Evolutionary conservation across 768 basidiomycete species (phyloP).

Genomic region (Lactarius pseudohatsudake): DNA sequence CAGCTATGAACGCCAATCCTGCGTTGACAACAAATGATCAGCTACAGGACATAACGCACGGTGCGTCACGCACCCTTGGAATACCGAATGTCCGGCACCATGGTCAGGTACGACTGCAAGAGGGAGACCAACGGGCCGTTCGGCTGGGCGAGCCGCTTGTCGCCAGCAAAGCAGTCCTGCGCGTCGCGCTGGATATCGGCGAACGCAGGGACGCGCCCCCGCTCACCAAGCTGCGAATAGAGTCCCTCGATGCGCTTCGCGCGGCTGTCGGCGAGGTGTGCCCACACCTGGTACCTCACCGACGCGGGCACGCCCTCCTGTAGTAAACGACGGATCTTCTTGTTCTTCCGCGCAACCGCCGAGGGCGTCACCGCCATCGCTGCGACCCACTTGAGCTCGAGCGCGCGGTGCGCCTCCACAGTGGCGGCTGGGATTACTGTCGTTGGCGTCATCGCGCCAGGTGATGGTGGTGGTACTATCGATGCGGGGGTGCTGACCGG

Average conservation of each 20-base stretch:
- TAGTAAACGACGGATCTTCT: constrained; percentile 73
- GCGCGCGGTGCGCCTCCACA: constrained; percentile 64
- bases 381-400: constrained; percentile 76
- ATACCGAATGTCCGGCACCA: constrained; percentile 84
- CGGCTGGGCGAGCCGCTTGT: constrained; percentile 57
- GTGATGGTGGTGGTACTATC: background rate
- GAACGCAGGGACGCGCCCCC: constrained; percentile 51
- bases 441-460: constrained; percentile 8
- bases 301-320: constrained; percentile 79
- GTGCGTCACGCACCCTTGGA: constrained; percentile 45
- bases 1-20: constrained; percentile 72
- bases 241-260: constrained; percentile 66
- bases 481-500: constrained; percentile 24
- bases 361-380: constrained; percentile 56
- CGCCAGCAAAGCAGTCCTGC: constrained; percentile 51
- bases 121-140: constrained; percentile 54
- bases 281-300: constrained; percentile 84
- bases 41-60: constrained; percentile 20
- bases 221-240: constrained; percentile 59
- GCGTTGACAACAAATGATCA: background rate
- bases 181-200: constrained; percentile 62
- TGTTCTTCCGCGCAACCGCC: constrained; percentile 68
- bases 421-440: background rate
- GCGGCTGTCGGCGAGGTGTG: constrained; percentile 74
- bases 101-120: constrained; percentile 70